A percentile compares a stretch with the other conserved stretches of the same genome.
phyloP scores from a whole-genome alignment of 2,329 filamentous ascomycete species.

The Escovopsis sp. region DNA sequence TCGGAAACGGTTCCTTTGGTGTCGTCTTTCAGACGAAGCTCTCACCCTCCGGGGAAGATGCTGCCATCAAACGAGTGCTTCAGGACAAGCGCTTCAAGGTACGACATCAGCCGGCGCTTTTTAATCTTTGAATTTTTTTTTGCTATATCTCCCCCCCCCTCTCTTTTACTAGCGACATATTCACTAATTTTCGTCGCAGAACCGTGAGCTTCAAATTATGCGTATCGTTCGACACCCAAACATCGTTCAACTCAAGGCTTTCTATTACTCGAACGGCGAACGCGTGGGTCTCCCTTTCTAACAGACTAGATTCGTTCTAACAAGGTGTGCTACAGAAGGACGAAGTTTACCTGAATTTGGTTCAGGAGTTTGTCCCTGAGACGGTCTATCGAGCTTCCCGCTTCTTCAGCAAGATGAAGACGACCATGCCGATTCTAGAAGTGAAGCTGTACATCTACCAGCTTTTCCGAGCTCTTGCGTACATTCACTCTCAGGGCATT shows the following conservation, averaged over 20 bases:
- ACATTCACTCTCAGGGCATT: conserved; percentile 98
- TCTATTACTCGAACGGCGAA: conserved; percentile 99
- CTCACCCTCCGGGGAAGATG: conserved; percentile 93
- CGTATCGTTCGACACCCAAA: conserved; percentile 97
- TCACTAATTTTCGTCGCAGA: conserved; percentile 41
- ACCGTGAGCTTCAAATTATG: conserved; percentile 99
- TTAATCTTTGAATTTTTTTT: background rate
- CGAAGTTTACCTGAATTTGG: conserved; percentile 95
- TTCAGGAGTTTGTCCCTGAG: conserved; percentile 95
- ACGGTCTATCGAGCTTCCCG: conserved; percentile 95
- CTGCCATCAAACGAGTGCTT: conserved; percentile 95
- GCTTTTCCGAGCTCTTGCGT: conserved; percentile 93
- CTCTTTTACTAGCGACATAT: background rate
- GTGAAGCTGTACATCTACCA: conserved; percentile 99
- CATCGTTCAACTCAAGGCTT: conserved; percentile 96
- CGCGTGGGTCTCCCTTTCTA: conserved; percentile 46
- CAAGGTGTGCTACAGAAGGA: conserved; percentile 52
- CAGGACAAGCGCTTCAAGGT: conserved; percentile 99
- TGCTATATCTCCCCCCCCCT: too few species aligned
- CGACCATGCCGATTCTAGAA: conserved; percentile 96
- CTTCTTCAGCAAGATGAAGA: conserved; percentile 99
- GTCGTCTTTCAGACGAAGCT: conserved; percentile 99
- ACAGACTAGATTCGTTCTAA: background rate
- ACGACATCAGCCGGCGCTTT: conserved; percentile 6
- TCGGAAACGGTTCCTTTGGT: conserved; percentile 96